Evolutionary conservation across 1,284 basidiomycete genomes (phyloP).

Genomic region (Anthracocystis setariae): DNA sequence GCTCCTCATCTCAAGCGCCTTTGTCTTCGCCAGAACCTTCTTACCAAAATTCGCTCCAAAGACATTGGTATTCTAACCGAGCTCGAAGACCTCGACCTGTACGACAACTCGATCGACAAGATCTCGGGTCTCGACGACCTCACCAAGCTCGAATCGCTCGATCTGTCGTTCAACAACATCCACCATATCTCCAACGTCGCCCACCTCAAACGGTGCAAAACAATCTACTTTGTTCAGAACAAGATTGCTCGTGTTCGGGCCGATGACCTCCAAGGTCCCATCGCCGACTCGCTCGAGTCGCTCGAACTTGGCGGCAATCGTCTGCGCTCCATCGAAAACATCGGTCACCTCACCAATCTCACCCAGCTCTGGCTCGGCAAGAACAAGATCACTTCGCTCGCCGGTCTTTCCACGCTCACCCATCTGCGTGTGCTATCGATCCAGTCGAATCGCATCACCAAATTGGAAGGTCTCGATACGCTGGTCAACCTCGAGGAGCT

Average conservation of each 20-base stretch:
- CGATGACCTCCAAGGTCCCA: slow-evolving; percentile 74
- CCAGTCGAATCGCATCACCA: slow-evolving; percentile 92
- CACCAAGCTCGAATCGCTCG: slow-evolving; percentile 79
- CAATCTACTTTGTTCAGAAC: slow-evolving; percentile 95
- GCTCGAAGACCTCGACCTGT: slow-evolving; percentile 90
- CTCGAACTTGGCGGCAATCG: slow-evolving; percentile 93
- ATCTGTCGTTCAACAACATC: slow-evolving; percentile 94
- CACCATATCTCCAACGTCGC: slow-evolving; percentile 71
- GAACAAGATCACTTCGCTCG: slow-evolving; percentile 63
- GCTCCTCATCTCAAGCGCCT: slow-evolving; percentile 77
- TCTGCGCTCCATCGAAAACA: slow-evolving; percentile 86
- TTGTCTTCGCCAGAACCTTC: slow-evolving; percentile 88
- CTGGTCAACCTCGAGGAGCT: slow-evolving; percentile 80
- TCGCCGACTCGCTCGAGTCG: slow-evolving; percentile 76
- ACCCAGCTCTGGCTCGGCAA: slow-evolving; percentile 97
- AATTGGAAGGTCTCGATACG: slow-evolving; percentile 77
- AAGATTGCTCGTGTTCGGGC: slow-evolving; percentile 80
- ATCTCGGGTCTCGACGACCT: slow-evolving; percentile 68
- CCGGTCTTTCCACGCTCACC: slow-evolving; percentile 33
- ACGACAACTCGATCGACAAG: slow-evolving; percentile 84
- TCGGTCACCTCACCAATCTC: slow-evolving; percentile 82
- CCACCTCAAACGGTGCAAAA: slow-evolving; percentile 73
- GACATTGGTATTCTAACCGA: slow-evolving; percentile 72
- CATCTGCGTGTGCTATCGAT: slow-evolving; percentile 72
- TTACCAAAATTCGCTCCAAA: slow-evolving; percentile 75